Percentiles rank a stretch among this genome's conserved stretches.
These are phyloP conservation scores for Fusarium kyushuense DNA, from an alignment of 2,329 filamentous ascomycete species.

Conservation along the genomic window DNA sequence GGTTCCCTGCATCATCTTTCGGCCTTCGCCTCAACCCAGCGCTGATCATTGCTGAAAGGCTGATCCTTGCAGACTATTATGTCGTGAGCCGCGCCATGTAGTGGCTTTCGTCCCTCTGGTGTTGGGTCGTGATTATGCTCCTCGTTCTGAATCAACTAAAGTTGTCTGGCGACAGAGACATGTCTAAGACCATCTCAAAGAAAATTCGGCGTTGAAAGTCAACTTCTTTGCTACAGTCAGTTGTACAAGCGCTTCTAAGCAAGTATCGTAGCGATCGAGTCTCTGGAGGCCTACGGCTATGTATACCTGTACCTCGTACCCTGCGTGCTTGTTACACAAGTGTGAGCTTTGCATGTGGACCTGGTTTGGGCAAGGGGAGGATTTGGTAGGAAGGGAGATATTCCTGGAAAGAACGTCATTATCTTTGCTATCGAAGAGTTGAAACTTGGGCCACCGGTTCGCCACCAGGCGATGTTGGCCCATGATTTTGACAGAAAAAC, in stretches of 20 bases:
- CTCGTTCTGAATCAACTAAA: constrained; percentile 1
- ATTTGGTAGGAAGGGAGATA: constrained; percentile 4
- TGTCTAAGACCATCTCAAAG: constrained; percentile 34
- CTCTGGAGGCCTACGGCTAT: constrained; percentile 32
- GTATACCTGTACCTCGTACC: constrained; percentile 30
- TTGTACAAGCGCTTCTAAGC: constrained; percentile 24
- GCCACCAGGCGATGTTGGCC: constrained; percentile 4
- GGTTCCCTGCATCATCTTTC: constrained; percentile 44
- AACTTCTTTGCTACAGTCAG: constrained; percentile 3
- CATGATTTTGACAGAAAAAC: not conserved
- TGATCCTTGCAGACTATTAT: constrained; percentile 25
- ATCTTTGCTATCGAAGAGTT: not conserved
- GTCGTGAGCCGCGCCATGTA: constrained; percentile 25
- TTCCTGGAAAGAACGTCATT: not conserved
- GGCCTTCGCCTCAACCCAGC: constrained; percentile 26
- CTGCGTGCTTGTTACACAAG: constrained; percentile 37
- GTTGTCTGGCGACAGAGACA: constrained; percentile 23
- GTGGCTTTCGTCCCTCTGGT: constrained; percentile 23
- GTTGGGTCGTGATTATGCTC: constrained; percentile 7
- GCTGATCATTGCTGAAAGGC: constrained; percentile 11
- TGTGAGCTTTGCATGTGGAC: constrained; percentile 28
- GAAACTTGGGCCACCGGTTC: constrained; percentile 1
- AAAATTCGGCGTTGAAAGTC: constrained; percentile 5
- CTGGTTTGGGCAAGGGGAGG: constrained; percentile 8
- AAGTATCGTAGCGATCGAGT: constrained; percentile 16